phyloP scores from a whole-genome alignment of 2,329 filamentous ascomycete genomes.

The Nemania abortiva region DNA sequence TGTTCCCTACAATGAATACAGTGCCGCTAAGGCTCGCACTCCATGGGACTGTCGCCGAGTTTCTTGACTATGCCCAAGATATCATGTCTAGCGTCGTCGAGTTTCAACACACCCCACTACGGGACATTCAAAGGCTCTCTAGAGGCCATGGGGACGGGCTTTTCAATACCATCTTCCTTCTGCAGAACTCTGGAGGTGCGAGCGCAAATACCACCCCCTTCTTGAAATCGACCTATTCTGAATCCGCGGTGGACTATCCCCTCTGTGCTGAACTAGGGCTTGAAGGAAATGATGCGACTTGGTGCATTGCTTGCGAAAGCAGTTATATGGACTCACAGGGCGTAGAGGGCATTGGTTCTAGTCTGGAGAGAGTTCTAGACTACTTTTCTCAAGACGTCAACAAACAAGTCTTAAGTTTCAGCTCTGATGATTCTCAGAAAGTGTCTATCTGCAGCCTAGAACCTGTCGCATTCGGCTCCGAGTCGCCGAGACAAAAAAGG shows the following conservation, averaged over 20 bases:
- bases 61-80: conserved; percentile 80
- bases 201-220: conserved; percentile 51
- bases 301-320: conserved; percentile 78
- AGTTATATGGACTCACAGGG: conserved; percentile 62
- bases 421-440: conserved; percentile 51
- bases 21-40: conserved; percentile 79
- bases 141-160: conserved; percentile 50
- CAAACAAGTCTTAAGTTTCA: conserved; percentile 66
- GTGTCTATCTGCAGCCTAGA: conserved; percentile 76
- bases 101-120: conserved; percentile 81
- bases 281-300: conserved; percentile 66
- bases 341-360: conserved; percentile 64
- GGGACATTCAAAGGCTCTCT: conserved; percentile 71
- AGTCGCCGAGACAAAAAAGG: background rate
- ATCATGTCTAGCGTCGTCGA: conserved; percentile 74
- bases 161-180: conserved; percentile 69
- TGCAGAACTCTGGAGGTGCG: conserved; percentile 57
- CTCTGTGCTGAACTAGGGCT: conserved; percentile 85
- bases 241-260: conserved; percentile 81
- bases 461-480: conserved; percentile 51
- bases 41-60: conserved; percentile 73
- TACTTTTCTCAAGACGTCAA: conserved; percentile 65
- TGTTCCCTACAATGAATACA: conserved; percentile 95
- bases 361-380: conserved; percentile 70
- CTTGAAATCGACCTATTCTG: conserved; percentile 72